Conservation (phyloP, 768 basidiomycete genomes). For the Leccinum uliginosum region DNA sequence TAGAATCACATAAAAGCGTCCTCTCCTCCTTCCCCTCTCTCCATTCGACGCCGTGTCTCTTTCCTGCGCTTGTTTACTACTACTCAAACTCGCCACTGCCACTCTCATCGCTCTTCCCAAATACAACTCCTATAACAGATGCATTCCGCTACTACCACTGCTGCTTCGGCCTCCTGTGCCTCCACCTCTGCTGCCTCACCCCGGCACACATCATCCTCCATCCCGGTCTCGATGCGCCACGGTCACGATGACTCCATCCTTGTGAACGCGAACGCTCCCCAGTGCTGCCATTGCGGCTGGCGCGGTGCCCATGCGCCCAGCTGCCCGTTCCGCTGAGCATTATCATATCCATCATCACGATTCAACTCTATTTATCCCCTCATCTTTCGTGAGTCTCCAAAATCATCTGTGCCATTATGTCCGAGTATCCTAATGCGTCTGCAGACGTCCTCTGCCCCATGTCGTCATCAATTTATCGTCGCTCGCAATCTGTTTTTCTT, state of each 20-base stretch:
- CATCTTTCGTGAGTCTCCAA: slow-evolving; percentile 18
- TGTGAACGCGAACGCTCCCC: slow-evolving; percentile 56
- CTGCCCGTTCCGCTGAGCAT: slow-evolving; percentile 60
- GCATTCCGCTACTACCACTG: slow-evolving; percentile 14
- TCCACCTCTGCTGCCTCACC: slow-evolving; percentile 13
- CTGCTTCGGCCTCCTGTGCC: slow-evolving; percentile 7
- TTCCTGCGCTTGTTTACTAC: not conserved
- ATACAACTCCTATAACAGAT: slow-evolving; percentile 7
- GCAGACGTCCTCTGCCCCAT: slow-evolving; percentile 21
- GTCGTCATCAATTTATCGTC: slow-evolving; percentile 29
- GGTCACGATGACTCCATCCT: slow-evolving; percentile 28
- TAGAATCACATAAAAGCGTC: slow-evolving; percentile 27
- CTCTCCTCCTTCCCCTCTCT: not conserved
- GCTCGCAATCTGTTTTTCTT: slow-evolving; percentile 26
- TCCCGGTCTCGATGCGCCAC: slow-evolving; percentile 23
- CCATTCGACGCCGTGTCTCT: slow-evolving; percentile 1
- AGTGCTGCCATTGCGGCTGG: slow-evolving; percentile 77
- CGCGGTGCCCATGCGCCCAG: slow-evolving; percentile 54
- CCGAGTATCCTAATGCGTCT: not conserved
- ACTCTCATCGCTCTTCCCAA: not conserved
- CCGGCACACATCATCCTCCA: slow-evolving; percentile 13
- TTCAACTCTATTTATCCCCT: slow-evolving; percentile 27
- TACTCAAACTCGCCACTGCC: not conserved
- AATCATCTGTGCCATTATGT: not conserved
- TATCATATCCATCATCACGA: slow-evolving; percentile 1